Conservation (phyloP, 176 grass and related monocot genomes). For the Aechmea fasciata region DNA sequence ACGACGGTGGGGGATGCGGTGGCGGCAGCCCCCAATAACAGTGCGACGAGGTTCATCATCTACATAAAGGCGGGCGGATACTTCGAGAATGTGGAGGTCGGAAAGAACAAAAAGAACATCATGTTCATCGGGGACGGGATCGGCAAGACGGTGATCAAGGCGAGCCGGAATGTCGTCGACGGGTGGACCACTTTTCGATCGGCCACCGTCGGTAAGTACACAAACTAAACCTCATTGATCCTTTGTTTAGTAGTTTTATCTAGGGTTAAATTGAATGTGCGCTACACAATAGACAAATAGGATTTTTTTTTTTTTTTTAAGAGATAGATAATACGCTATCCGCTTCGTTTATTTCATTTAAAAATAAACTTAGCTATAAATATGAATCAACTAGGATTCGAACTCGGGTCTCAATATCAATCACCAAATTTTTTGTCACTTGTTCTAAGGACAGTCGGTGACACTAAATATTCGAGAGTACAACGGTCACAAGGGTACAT, state of each 20-base stretch:
- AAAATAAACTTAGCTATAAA: too few species aligned
- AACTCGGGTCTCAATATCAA: too few species aligned
- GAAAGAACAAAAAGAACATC: slow-evolving; percentile 49
- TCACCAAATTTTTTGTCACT: too few species aligned
- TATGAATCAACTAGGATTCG: too few species aligned
- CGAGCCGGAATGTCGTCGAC: slow-evolving; percentile 66
- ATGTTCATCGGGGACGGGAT: slow-evolving; percentile 92
- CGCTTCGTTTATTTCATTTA: too few species aligned
- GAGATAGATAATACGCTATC: too few species aligned
- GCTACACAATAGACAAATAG: too few species aligned
- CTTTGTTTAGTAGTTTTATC: background rate
- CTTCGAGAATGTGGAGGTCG: slow-evolving; percentile 83
- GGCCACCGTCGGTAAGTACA: slow-evolving; percentile 63
- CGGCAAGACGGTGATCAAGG: slow-evolving; percentile 89
- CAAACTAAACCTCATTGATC: background rate
- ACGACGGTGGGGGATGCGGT: slow-evolving; percentile 59
- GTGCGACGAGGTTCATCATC: slow-evolving; percentile 50
- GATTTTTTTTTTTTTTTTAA: too few species aligned
- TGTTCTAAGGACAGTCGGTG: too few species aligned
- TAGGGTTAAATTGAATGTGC: too few species aligned
- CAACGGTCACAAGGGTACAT: too few species aligned
- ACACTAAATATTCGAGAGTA: too few species aligned
- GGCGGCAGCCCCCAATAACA: slow-evolving; percentile 51
- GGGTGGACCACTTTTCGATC: slow-evolving; percentile 91
- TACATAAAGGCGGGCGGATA: slow-evolving; percentile 86